Conservation (phyloP, 768 basidiomycete species). For the Auricularia auricula-judae region DNA sequence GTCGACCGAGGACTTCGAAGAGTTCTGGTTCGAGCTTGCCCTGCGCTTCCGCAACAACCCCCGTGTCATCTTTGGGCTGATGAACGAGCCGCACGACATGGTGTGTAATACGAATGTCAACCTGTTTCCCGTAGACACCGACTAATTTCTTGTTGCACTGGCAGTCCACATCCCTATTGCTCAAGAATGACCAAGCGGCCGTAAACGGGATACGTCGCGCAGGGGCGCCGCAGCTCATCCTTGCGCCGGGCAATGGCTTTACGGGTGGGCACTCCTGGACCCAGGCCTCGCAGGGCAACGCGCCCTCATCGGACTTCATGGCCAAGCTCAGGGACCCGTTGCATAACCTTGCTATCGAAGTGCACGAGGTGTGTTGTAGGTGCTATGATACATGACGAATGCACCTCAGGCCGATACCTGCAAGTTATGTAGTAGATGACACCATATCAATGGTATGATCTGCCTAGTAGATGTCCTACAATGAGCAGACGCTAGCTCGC, state of each 20-base stretch:
- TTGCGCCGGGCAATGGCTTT: constrained; percentile 36
- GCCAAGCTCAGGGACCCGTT: constrained; percentile 30
- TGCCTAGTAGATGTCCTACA: no score
- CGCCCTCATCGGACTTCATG: constrained; percentile 33
- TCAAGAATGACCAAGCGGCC: constrained; percentile 33
- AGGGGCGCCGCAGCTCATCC: constrained; percentile 31
- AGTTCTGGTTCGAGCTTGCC: constrained; percentile 34
- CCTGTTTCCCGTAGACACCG: not conserved
- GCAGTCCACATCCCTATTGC: constrained; percentile 29
- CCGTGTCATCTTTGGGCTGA: constrained; percentile 35
- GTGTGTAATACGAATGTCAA: constrained; percentile 11
- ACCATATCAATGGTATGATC: no score
- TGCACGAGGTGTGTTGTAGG: constrained; percentile 24
- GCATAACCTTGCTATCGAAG: constrained; percentile 33
- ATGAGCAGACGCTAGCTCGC: no score
- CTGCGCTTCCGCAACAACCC: constrained; percentile 28
- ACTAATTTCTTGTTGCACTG: not conserved
- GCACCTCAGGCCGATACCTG: no score
- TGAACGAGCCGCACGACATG: constrained; percentile 38
- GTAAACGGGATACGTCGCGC: constrained; percentile 31
- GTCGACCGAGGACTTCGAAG: constrained; percentile 31
- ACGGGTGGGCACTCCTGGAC: constrained; percentile 37
- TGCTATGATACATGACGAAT: no score
- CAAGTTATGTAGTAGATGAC: no score
- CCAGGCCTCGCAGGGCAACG: constrained; percentile 18